These are phyloP conservation scores for Solanum pinnatisectum DNA, from an alignment of 257 asterid genomes.

Conservation along the genomic window DNA sequence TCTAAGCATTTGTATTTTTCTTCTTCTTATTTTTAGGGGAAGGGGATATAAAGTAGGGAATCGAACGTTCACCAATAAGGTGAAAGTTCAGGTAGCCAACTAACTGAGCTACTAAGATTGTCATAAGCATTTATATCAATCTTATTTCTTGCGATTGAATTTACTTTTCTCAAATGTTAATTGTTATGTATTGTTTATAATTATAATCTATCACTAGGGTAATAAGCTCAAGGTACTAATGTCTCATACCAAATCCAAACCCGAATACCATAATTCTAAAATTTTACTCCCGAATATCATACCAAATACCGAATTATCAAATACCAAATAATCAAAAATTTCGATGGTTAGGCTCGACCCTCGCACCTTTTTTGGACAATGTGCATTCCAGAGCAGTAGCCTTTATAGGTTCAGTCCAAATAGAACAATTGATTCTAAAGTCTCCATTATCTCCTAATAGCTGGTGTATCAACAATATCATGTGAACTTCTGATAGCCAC, in stretches of 20 bases:
- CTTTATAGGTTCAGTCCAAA: background rate
- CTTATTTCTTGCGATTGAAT: background rate
- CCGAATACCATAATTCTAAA: too few species aligned
- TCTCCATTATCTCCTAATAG: too few species aligned
- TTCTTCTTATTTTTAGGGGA: background rate
- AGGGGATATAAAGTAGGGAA: too few species aligned
- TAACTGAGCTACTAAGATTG: background rate
- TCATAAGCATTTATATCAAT: background rate
- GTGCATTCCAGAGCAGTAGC: background rate
- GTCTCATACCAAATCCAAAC: too few species aligned
- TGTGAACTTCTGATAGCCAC: background rate
- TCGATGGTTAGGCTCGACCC: too few species aligned
- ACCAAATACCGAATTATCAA: too few species aligned
- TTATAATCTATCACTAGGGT: background rate
- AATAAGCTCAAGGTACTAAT: background rate
- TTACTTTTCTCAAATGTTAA: background rate
- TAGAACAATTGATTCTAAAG: too few species aligned
- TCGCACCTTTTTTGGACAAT: too few species aligned
- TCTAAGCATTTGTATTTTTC: background rate
- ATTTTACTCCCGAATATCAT: too few species aligned
- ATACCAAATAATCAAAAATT: too few species aligned
- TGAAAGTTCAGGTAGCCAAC: background rate
- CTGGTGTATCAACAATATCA: too few species aligned
- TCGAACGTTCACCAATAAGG: too few species aligned
- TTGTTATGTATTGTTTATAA: background rate